Conservation (phyloP, 1,284 basidiomycete genomes). For the Sparassis latifolia region DNA sequence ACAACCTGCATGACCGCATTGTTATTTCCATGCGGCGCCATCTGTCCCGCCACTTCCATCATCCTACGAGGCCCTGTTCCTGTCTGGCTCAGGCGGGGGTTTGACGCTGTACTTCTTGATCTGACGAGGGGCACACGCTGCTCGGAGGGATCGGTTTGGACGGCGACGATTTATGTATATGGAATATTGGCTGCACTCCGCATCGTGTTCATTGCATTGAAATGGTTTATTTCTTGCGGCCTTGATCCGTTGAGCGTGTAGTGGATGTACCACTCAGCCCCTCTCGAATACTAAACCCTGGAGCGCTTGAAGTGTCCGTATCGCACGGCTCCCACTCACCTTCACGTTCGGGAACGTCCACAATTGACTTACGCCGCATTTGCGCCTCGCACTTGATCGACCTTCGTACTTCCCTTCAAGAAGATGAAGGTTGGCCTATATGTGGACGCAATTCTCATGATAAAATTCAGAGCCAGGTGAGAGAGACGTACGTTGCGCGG, state of each 20-base stretch:
- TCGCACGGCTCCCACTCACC: conserved; percentile 25
- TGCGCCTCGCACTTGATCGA: conserved; percentile 66
- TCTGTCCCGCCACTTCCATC: conserved; percentile 4
- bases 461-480: no score
- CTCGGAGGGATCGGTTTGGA: no score
- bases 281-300: no score
- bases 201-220: no score
- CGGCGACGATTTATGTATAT: no score
- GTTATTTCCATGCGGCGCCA: neutral
- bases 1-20: conserved; percentile 16
- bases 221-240: no score
- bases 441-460: neutral
- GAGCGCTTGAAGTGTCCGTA: conserved; percentile 16
- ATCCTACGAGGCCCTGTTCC: conserved; percentile 8
- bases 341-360: conserved; percentile 32
- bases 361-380: conserved; percentile 45
- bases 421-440: conserved; percentile 76
- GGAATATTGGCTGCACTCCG: no score
- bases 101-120: conserved; percentile 25
- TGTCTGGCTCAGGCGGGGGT: conserved; percentile 14
- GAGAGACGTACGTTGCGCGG: conserved; percentile 52
- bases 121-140: conserved; percentile 11
- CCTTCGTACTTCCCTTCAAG: conserved; percentile 56
- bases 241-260: no score
- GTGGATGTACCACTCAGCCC: no score